A percentile compares a stretch with the other conserved stretches of the same genome.
These are phyloP conservation scores for Exidia glandulosa DNA, from an alignment of 768 basidiomycete genomes.

Conservation along the genomic window DNA sequence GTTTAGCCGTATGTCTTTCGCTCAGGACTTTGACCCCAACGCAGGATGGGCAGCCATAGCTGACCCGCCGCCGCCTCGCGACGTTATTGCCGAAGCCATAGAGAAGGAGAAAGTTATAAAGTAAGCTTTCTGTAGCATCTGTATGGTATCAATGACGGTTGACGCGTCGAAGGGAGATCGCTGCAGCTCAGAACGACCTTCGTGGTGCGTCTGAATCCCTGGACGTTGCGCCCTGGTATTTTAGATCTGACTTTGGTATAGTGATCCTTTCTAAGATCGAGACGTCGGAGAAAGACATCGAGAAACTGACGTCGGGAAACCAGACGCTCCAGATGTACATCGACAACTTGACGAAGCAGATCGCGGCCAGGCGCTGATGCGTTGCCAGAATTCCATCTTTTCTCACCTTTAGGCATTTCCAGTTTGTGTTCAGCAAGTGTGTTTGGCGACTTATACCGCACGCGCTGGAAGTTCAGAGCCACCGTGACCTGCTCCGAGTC, in stretches of 20 bases:
- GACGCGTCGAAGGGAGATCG: constrained; percentile 47
- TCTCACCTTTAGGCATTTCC: too few species aligned
- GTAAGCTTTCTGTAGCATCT: constrained; percentile 35
- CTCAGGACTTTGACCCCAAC: background rate
- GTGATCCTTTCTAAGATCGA: constrained; percentile 60
- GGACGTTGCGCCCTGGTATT: too few species aligned
- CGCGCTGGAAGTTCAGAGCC: too few species aligned
- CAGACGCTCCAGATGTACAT: constrained; percentile 82
- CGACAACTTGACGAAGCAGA: constrained; percentile 79
- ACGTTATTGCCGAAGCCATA: constrained; percentile 66
- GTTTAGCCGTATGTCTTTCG: background rate
- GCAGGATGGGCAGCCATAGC: background rate
- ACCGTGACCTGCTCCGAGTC: too few species aligned
- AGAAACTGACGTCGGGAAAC: constrained; percentile 69
- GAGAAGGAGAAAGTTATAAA: constrained; percentile 68
- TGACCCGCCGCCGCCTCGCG: constrained; percentile 16
- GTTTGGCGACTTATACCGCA: too few species aligned
- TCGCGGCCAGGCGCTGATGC: constrained; percentile 70
- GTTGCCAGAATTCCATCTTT: too few species aligned
- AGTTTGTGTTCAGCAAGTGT: too few species aligned
- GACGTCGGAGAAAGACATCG: constrained; percentile 63
- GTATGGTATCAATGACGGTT: background rate
- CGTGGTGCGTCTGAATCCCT: constrained; percentile 44
- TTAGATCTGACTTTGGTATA: constrained; percentile 24
- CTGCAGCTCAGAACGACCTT: constrained; percentile 65